These are phyloP conservation scores for Kazachstania kunashirensis DNA, from an alignment of 805 yeast genomes.

Conservation along the genomic window DNA sequence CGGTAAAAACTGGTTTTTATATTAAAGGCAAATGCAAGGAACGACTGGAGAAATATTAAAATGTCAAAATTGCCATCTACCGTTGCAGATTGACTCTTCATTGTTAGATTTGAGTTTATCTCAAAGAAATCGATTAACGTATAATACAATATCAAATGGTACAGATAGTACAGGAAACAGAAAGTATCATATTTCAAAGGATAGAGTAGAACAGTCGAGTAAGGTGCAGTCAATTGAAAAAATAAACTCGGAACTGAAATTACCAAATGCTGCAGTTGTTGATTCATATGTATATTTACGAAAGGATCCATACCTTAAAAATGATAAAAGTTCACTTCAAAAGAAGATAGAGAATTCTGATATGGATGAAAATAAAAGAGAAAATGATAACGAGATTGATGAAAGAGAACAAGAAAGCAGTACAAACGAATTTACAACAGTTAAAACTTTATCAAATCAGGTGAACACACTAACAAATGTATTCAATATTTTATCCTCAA, in stretches of 20 bases:
- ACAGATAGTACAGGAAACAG: slow-evolving; percentile 4
- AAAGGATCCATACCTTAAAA: slow-evolving; percentile 11
- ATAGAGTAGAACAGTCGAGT: slow-evolving; percentile 14
- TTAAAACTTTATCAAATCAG: slow-evolving; percentile 36
- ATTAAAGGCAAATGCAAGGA: neutral
- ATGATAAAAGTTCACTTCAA: neutral
- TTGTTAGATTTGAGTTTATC: slow-evolving; percentile 36
- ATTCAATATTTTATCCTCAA: slow-evolving; percentile 60
- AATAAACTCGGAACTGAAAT: slow-evolving; percentile 19
- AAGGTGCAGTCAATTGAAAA: slow-evolving; percentile 16
- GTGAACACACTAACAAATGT: slow-evolving; percentile 50
- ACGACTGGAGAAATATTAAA: slow-evolving; percentile 3
- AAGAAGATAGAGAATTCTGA: neutral
- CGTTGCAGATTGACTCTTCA: slow-evolving; percentile 35
- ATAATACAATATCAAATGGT: slow-evolving; percentile 5
- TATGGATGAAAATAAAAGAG: slow-evolving; percentile 5
- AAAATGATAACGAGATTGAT: slow-evolving; percentile 7
- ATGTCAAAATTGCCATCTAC: slow-evolving; percentile 41
- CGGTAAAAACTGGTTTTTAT: no score
- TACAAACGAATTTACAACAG: slow-evolving; percentile 11
- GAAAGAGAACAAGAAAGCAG: slow-evolving; percentile 23
- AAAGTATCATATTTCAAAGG: slow-evolving; percentile 16
- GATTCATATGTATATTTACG: slow-evolving; percentile 25
- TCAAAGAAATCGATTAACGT: slow-evolving; percentile 35
- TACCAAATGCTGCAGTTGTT: slow-evolving; percentile 8